phyloP scores from a whole-genome alignment of 306 rosid genomes.

The Citrullus mucosospermus region DNA sequence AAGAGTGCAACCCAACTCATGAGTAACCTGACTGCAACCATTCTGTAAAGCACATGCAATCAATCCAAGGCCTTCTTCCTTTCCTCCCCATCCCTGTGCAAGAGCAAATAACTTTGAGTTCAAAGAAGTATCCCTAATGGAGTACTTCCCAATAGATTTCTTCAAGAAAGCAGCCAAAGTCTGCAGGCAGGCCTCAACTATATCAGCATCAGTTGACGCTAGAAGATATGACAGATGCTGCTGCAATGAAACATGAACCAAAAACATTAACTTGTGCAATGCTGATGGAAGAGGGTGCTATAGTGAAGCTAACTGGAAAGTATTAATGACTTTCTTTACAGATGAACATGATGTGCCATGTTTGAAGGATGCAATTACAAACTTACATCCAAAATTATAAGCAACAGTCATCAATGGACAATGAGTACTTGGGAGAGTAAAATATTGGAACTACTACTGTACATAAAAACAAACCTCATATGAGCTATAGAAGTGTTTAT shows the following conservation, averaged over 20 bases:
- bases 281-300: background rate
- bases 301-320: background rate
- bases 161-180: conserved; percentile 82
- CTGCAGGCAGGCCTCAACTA: conserved; percentile 87
- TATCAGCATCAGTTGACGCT: conserved; percentile 90
- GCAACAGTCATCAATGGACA: background rate
- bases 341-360: background rate
- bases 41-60: conserved; percentile 59
- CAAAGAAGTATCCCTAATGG: conserved; percentile 65
- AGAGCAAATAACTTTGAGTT: conserved; percentile 79
- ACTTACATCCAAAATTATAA: background rate
- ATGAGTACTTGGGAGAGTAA: background rate
- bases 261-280: conserved; percentile 4
- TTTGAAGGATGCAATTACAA: background rate
- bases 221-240: conserved; percentile 95
- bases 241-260: conserved; percentile 44
- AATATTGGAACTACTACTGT: background rate
- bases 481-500: conserved; percentile 90
- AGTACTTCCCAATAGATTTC: conserved; percentile 81
- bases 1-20: conserved; percentile 78
- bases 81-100: conserved; percentile 99
- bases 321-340: background rate
- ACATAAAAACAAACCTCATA: conserved; percentile 55
- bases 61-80: conserved; percentile 98
- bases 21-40: conserved; percentile 49